Evolutionary conservation across 805 yeast genomes (phyloP).

Genomic region (Hemisphaericaspora nanyangensis): DNA sequence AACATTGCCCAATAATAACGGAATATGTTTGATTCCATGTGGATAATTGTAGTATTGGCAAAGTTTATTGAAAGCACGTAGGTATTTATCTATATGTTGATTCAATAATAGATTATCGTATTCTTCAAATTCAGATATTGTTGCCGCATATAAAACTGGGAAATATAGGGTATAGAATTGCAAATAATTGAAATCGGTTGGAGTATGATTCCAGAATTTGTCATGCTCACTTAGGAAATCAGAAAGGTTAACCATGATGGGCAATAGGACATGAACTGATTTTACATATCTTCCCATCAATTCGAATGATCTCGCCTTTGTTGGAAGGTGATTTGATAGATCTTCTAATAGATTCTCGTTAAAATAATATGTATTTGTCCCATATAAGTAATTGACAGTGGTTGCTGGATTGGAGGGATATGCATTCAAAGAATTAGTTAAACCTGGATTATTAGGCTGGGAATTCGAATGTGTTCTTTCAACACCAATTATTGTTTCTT

Average conservation of each 20-base stretch:
- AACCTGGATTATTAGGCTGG: conserved; percentile 18
- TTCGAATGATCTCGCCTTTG: conserved; percentile 42
- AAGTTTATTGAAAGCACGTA: conserved; percentile 47
- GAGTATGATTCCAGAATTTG: conserved; percentile 38
- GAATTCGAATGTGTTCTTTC: conserved; percentile 1
- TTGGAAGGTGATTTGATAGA: conserved; percentile 43
- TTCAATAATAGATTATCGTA: conserved; percentile 43
- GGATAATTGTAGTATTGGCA: conserved; percentile 51
- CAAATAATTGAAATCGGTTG: conserved; percentile 29
- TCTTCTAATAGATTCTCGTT: conserved; percentile 32
- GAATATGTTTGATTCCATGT: conserved; percentile 40
- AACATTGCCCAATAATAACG: conserved; percentile 45
- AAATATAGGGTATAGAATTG: conserved; percentile 48
- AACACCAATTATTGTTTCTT: background rate
- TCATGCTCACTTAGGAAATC: conserved; percentile 46
- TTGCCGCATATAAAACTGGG: conserved; percentile 55
- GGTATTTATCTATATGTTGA: conserved; percentile 47
- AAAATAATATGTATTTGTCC: conserved; percentile 37
- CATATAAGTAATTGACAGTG: conserved; percentile 30
- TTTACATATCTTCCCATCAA: conserved; percentile 45
- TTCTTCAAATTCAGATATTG: conserved; percentile 58
- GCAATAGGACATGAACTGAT: conserved; percentile 55
- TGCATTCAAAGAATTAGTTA: conserved; percentile 26
- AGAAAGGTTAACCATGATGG: conserved; percentile 43
- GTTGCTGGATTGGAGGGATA: conserved; percentile 21